Evolutionary conservation across 306 rosid species (phyloP).

Genomic region (Pterocarpus santalinus): DNA sequence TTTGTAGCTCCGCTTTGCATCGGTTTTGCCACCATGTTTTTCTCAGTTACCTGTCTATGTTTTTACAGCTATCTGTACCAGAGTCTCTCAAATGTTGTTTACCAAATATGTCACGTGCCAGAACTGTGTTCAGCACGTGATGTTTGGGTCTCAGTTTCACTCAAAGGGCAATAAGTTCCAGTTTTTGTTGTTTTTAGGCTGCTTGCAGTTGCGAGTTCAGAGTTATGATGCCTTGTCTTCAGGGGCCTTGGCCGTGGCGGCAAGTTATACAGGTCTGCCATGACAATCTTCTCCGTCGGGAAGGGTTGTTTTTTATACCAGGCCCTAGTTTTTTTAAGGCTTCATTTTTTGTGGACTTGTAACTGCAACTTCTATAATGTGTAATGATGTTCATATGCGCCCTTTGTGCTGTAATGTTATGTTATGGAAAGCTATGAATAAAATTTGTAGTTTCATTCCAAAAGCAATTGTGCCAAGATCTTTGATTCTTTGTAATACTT

Average conservation of each 20-base stretch:
- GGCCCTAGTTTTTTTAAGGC: slow-evolving; percentile 73
- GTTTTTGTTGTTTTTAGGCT: slow-evolving; percentile 35
- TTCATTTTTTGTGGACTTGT: slow-evolving; percentile 60
- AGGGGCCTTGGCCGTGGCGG: slow-evolving; percentile 92
- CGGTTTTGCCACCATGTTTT: slow-evolving; percentile 56
- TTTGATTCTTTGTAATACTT: background rate
- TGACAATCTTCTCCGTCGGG: slow-evolving; percentile 57
- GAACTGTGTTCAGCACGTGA: slow-evolving; percentile 51
- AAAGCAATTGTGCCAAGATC: background rate
- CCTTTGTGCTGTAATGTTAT: slow-evolving; percentile 64
- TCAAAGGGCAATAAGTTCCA: slow-evolving; percentile 58
- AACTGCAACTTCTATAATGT: slow-evolving; percentile 52
- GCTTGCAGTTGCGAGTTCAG: slow-evolving; percentile 62
- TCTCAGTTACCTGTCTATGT: slow-evolving; percentile 49
- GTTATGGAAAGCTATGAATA: slow-evolving; percentile 53
- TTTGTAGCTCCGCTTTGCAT: slow-evolving; percentile 58
- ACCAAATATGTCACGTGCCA: slow-evolving; percentile 57
- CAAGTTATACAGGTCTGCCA: slow-evolving; percentile 74
- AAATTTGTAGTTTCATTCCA: slow-evolving; percentile 44
- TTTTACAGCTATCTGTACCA: slow-evolving; percentile 44
- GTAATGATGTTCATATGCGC: slow-evolving; percentile 47
- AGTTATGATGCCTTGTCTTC: slow-evolving; percentile 65
- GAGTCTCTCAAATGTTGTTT: slow-evolving; percentile 55
- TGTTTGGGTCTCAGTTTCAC: slow-evolving; percentile 69
- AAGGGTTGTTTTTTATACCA: slow-evolving; percentile 73